Conservation (phyloP, 2,329 filamentous ascomycete genomes). For the Pyrenochaeta sp. region DNA sequence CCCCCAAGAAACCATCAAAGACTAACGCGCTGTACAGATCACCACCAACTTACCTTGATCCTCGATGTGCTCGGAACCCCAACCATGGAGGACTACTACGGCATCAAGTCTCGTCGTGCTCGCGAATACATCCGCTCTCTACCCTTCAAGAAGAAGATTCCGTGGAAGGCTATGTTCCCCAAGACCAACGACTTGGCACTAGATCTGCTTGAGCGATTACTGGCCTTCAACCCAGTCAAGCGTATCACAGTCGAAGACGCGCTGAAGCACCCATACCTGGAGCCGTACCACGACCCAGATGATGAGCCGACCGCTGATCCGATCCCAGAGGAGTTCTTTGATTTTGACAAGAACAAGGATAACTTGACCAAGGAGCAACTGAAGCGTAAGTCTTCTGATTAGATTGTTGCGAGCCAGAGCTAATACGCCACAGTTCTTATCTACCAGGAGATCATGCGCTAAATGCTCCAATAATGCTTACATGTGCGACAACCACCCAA, state of each 20-base stretch:
- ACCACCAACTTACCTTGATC: conserved; percentile 97
- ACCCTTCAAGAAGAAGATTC: conserved; percentile 99
- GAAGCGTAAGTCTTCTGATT: conserved; percentile 69
- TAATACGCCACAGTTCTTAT: conserved; percentile 70
- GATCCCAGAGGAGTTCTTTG: conserved; percentile 98
- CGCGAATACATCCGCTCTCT: conserved; percentile 97
- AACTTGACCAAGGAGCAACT: conserved; percentile 97
- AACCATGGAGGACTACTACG: conserved; percentile 99
- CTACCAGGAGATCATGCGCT: conserved; percentile 94
- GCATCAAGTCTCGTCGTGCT: conserved; percentile 97
- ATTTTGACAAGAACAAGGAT: conserved; percentile 99
- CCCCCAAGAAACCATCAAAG: too few relatives aligned
- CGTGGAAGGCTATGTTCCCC: conserved; percentile 95
- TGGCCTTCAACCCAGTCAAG: conserved; percentile 98
- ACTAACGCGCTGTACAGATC: too few relatives aligned
- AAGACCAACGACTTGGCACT: conserved; percentile 98
- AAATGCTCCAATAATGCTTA: conserved; percentile 35
- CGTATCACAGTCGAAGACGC: conserved; percentile 98
- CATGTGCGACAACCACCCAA: conserved; percentile 29
- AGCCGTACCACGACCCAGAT: conserved; percentile 98
- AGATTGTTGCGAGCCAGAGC: not conserved
- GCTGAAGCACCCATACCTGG: conserved; percentile 95
- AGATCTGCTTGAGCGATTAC: conserved; percentile 91
- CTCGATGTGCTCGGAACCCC: conserved; percentile 96
- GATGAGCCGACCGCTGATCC: conserved; percentile 96